Evolutionary conservation across 345 rosid species (phyloP).

Genomic region (Gynandropsis gynandra): DNA sequence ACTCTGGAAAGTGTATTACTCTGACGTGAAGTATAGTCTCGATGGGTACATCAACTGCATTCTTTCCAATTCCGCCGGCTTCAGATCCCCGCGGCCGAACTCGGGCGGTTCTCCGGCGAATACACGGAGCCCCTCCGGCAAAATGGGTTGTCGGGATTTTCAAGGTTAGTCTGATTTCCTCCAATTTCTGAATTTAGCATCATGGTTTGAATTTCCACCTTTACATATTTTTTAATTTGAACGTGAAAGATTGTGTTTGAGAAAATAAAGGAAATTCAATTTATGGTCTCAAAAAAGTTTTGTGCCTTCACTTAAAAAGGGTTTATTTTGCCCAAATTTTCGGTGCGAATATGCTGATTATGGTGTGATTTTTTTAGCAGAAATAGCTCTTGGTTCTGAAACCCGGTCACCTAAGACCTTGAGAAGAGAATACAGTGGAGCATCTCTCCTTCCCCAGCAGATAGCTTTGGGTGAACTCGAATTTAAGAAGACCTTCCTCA

Average conservation of each 20-base stretch:
- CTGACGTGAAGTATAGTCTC: not conserved
- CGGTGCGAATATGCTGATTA: not conserved
- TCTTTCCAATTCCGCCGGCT: not conserved
- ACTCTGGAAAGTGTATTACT: conserved; percentile 13
- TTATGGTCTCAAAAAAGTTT: not conserved
- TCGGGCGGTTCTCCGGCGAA: conserved; percentile 9
- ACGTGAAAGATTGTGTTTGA: no score
- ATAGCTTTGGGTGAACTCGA: conserved; percentile 54
- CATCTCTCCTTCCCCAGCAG: conserved; percentile 27
- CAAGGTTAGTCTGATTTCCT: conserved; percentile 16
- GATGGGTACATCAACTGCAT: conserved; percentile 8
- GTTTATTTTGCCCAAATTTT: not conserved
- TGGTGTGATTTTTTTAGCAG: not conserved
- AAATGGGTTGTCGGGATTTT: not conserved
- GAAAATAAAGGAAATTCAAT: not conserved
- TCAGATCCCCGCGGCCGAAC: conserved; percentile 5
- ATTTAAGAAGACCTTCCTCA: conserved; percentile 51
- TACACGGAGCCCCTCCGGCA: conserved; percentile 7
- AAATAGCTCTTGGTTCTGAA: conserved; percentile 15
- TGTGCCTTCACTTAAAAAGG: not conserved
- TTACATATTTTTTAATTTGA: no score
- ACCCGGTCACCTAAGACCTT: conserved; percentile 16
- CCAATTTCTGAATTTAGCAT: not conserved
- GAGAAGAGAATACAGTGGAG: conserved; percentile 9
- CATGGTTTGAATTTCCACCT: not conserved